These are phyloP conservation scores for Talaromyces albobiverticillius DNA, from an alignment of 2,329 filamentous ascomycete genomes.

Conservation along the genomic window DNA sequence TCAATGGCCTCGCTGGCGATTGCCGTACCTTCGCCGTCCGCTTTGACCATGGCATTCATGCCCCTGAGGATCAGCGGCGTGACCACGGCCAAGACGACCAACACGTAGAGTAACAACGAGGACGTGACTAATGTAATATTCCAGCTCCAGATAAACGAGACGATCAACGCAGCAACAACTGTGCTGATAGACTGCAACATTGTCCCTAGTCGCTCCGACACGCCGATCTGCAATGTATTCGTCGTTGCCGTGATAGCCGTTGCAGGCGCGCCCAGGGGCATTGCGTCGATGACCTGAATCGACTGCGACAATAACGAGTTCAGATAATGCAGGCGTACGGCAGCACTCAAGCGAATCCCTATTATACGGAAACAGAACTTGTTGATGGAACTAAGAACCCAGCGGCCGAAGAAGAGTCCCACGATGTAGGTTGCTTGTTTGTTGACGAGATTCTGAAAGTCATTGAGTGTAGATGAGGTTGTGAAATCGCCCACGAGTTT, in stretches of 20 bases:
- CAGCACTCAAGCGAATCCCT: slow-evolving; percentile 50
- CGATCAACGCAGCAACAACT: slow-evolving; percentile 46
- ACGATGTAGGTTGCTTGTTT: slow-evolving; percentile 1
- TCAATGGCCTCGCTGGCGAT: slow-evolving; percentile 43
- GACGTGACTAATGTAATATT: slow-evolving; percentile 52
- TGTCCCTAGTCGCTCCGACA: slow-evolving; percentile 51
- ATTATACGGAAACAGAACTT: slow-evolving; percentile 49
- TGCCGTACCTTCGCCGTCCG: slow-evolving; percentile 35
- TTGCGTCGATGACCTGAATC: slow-evolving; percentile 48
- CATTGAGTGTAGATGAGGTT: slow-evolving; percentile 41
- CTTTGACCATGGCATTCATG: slow-evolving; percentile 35
- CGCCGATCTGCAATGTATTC: slow-evolving; percentile 53
- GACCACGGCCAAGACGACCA: slow-evolving; percentile 29
- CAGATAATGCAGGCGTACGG: slow-evolving; percentile 51
- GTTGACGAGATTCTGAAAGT: neutral
- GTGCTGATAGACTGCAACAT: slow-evolving; percentile 43
- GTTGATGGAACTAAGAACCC: slow-evolving; percentile 9
- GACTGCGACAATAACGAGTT: slow-evolving; percentile 49
- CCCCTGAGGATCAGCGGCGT: slow-evolving; percentile 32
- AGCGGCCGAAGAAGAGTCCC: neutral
- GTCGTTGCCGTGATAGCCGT: slow-evolving; percentile 53
- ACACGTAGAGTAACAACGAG: slow-evolving; percentile 44
- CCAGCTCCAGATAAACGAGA: slow-evolving; percentile 54
- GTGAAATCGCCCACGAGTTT: slow-evolving; percentile 55
- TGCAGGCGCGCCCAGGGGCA: slow-evolving; percentile 50